Conservation (phyloP, 805 yeast genomes). For the Metschnikowia continentalis region DNA sequence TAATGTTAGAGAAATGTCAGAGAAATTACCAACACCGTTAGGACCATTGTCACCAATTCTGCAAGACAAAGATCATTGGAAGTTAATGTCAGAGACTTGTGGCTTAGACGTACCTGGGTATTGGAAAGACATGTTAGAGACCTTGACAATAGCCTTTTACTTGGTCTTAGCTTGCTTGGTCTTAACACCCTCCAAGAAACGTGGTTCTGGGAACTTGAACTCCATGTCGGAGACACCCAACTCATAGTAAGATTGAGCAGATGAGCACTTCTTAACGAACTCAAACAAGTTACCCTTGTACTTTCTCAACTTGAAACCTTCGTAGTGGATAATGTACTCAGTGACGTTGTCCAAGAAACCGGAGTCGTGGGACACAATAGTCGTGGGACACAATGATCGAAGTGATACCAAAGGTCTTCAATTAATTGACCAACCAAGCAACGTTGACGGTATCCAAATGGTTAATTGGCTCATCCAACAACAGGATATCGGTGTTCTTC, state of each 20-base stretch:
- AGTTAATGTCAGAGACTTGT: conserved; percentile 83
- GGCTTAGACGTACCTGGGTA: conserved; percentile 98
- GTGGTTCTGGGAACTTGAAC: conserved; percentile 99
- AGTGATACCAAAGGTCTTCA: conserved; percentile 96
- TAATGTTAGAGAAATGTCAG: too few species aligned
- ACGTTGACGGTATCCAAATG: conserved; percentile 99
- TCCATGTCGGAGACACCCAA: conserved; percentile 96
- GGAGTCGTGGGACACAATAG: conserved; percentile 67
- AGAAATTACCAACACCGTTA: conserved; percentile 95
- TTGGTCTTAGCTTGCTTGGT: conserved; percentile 48
- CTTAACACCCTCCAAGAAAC: conserved; percentile 99
- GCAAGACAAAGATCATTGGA: conserved; percentile 98
- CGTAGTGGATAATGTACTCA: conserved; percentile 99
- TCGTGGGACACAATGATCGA: conserved; percentile 83
- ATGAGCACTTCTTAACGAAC: conserved; percentile 97
- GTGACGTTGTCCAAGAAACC: conserved; percentile 97
- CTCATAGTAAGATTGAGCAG: conserved; percentile 98
- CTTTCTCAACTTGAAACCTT: conserved; percentile 99
- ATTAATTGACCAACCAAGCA: conserved; percentile 99
- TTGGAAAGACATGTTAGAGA: conserved; percentile 96
- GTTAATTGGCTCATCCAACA: conserved; percentile 99
- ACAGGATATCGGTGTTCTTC: conserved; percentile 95
- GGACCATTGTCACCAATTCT: conserved; percentile 99
- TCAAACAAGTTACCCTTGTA: conserved; percentile 99
- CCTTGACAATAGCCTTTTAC: conserved; percentile 99